A percentile compares a stretch with the other conserved stretches of the same genome.
Evolutionary conservation across 2,329 filamentous ascomycete species (phyloP).

Genomic region (Sporothrix mexicana): DNA sequence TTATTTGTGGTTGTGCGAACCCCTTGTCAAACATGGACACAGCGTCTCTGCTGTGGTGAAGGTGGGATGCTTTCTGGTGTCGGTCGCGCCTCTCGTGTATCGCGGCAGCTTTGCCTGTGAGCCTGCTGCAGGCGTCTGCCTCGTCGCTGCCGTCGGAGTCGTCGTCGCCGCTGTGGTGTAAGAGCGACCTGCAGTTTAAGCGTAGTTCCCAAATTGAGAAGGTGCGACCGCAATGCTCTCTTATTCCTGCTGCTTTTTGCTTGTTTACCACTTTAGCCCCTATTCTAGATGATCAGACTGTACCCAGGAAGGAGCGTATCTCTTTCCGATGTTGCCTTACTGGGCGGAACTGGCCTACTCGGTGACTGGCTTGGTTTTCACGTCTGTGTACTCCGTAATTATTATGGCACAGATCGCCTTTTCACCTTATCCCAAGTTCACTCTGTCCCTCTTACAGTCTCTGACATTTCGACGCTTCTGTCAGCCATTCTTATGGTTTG

Average conservation of each 20-base stretch:
- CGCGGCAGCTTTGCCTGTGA: not conserved
- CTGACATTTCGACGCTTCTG: not conserved
- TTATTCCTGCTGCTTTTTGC: not conserved
- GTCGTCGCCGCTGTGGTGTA: conserved; percentile 2
- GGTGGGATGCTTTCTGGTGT: not conserved
- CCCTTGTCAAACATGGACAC: conserved; percentile 19
- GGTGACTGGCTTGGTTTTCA: not conserved
- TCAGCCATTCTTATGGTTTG: not conserved
- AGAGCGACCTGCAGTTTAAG: not conserved
- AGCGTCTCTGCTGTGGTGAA: conserved; percentile 5
- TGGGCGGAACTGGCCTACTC: not conserved
- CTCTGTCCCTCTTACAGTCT: not conserved
- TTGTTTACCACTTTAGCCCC: not conserved
- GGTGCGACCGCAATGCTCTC: not conserved
- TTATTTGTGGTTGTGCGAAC: conserved; percentile 4
- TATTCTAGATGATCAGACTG: not conserved
- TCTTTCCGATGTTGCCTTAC: not conserved
- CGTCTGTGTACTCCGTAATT: no score
- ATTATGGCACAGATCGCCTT: not conserved
- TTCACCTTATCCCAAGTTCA: not conserved
- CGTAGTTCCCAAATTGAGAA: not conserved
- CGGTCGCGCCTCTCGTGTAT: conserved; percentile 8
- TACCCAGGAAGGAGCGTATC: conserved; percentile 11
- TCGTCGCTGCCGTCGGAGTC: conserved; percentile 10
- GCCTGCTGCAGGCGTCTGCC: not conserved